phyloP scores from a whole-genome alignment of 2,329 filamentous ascomycete genomes.

The Seiridium unicorne region DNA sequence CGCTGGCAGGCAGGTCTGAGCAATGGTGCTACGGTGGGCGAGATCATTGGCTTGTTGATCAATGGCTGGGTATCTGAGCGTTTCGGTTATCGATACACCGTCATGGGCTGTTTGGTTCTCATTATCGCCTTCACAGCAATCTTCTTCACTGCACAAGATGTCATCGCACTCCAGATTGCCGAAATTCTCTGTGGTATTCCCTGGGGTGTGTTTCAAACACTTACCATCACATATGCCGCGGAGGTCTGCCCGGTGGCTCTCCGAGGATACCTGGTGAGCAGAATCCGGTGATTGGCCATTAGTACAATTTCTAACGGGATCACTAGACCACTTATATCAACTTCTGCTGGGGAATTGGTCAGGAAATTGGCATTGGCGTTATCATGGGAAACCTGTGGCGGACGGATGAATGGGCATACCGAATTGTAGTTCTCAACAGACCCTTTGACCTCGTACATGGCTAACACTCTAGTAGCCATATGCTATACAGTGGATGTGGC shows the following conservation, averaged over 20 bases:
- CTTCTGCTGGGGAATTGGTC: slow-evolving; percentile 76
- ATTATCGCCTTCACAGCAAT: slow-evolving; percentile 59
- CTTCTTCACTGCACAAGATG: slow-evolving; percentile 63
- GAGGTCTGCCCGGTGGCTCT: slow-evolving; percentile 73
- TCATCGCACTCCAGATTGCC: slow-evolving; percentile 56
- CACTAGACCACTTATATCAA: slow-evolving; percentile 67
- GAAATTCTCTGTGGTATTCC: slow-evolving; percentile 64
- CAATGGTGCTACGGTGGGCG: slow-evolving; percentile 50
- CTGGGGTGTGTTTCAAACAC: slow-evolving; percentile 58
- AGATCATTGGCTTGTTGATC: slow-evolving; percentile 65
- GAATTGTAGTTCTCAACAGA: slow-evolving; percentile 29
- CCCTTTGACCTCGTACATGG: too few relatives aligned
- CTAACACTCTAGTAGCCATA: slow-evolving; percentile 44
- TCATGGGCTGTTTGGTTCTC: slow-evolving; percentile 55
- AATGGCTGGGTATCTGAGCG: slow-evolving; percentile 65
- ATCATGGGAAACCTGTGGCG: slow-evolving; percentile 66
- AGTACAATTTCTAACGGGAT: too few relatives aligned
- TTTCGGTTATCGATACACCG: slow-evolving; percentile 66
- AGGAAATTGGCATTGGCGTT: slow-evolving; percentile 71
- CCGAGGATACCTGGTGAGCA: slow-evolving; percentile 50
- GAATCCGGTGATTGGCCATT: too few relatives aligned
- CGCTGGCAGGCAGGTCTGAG: slow-evolving; percentile 62
- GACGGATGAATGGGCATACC: slow-evolving; percentile 65
- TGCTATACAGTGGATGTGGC: slow-evolving; percentile 78
- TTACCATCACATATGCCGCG: slow-evolving; percentile 65